Evolutionary conservation across 2,329 filamentous ascomycete genomes (phyloP).

Genomic region (Ophiostoma ulmi): DNA sequence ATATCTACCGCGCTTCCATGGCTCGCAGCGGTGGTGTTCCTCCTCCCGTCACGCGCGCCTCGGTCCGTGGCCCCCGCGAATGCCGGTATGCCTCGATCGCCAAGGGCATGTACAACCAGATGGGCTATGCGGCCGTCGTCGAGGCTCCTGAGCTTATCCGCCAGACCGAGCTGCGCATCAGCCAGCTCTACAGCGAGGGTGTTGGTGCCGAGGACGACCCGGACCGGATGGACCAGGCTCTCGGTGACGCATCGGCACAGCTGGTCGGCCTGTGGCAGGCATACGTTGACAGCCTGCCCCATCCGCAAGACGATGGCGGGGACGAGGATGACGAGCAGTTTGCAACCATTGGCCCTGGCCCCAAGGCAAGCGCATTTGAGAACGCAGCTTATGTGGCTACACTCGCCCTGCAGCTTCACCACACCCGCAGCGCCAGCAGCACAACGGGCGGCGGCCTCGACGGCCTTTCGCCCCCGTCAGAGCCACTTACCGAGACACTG

Average conservation of each 20-base stretch:
- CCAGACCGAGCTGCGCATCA: conserved; percentile 66
- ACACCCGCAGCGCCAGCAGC: conserved; percentile 48
- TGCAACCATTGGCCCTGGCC: conserved; percentile 60
- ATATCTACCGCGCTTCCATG: conserved; percentile 50
- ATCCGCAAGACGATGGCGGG: conserved; percentile 29
- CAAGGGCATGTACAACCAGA: conserved; percentile 59
- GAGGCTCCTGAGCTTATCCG: conserved; percentile 71
- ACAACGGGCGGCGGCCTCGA: conserved; percentile 35
- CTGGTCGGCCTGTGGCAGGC: conserved; percentile 54
- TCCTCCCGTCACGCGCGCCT: neutral
- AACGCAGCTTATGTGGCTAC: conserved; percentile 77
- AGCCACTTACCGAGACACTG: conserved; percentile 67
- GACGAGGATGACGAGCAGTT: conserved; percentile 46
- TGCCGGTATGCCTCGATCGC: conserved; percentile 67
- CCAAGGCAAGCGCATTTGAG: conserved; percentile 57
- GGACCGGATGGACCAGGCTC: conserved; percentile 51
- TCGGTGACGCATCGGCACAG: conserved; percentile 49
- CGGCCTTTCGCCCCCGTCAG: conserved; percentile 22
- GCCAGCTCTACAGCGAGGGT: conserved; percentile 58
- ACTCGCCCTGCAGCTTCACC: conserved; percentile 72
- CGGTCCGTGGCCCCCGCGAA: conserved; percentile 40
- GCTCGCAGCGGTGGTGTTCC: conserved; percentile 38
- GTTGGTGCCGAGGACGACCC: conserved; percentile 52
- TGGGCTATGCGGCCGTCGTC: conserved; percentile 54
- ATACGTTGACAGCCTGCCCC: conserved; percentile 43